Percentiles rank a stretch among this genome's conserved stretches.
Conservation (phyloP, 2,329 filamentous ascomycete genomes). For the Verticillium klebahnii region DNA sequence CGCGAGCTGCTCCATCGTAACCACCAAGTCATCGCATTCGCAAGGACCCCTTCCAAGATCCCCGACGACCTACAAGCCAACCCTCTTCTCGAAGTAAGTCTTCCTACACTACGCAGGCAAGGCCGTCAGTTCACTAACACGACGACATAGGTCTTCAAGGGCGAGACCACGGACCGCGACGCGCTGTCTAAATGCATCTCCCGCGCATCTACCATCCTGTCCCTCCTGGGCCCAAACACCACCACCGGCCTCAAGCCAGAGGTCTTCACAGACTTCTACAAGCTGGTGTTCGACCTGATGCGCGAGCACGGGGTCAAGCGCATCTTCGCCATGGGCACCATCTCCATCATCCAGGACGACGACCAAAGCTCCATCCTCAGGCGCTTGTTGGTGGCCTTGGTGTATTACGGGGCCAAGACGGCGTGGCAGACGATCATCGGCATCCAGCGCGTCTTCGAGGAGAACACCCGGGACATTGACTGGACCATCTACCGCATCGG, state of each 20-base stretch:
- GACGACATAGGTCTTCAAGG: conserved; percentile 16
- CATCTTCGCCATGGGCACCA: conserved; percentile 27
- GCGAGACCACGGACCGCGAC: conserved; percentile 15
- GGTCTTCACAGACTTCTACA: conserved; percentile 13
- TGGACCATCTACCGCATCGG: conserved; percentile 23
- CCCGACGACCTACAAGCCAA: conserved; percentile 15
- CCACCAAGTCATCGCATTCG: conserved; percentile 18
- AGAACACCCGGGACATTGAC: conserved; percentile 17
- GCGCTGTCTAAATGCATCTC: conserved; percentile 13
- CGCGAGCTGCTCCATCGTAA: conserved; percentile 22
- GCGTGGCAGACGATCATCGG: conserved; percentile 16
- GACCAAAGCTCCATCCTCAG: conserved; percentile 17
- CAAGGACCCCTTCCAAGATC: conserved; percentile 16
- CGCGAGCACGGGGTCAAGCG: conserved; percentile 22
- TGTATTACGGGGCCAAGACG: conserved; percentile 7
- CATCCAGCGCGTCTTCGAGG: conserved; percentile 16
- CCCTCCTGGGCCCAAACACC: conserved; percentile 18
- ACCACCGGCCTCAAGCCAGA: conserved; percentile 1
- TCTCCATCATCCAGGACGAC: conserved; percentile 19
- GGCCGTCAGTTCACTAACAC: neutral
- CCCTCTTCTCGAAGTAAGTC: conserved; percentile 14
- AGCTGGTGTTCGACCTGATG: conserved; percentile 18
- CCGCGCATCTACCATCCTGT: conserved; percentile 12
- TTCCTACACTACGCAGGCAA: neutral
- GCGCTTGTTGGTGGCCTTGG: conserved; percentile 7